Evolutionary conservation across 257 asterid species (phyloP), one percentile per base, ranked within the genome.

Genomic region (Solanum clarkiae): DNA sequence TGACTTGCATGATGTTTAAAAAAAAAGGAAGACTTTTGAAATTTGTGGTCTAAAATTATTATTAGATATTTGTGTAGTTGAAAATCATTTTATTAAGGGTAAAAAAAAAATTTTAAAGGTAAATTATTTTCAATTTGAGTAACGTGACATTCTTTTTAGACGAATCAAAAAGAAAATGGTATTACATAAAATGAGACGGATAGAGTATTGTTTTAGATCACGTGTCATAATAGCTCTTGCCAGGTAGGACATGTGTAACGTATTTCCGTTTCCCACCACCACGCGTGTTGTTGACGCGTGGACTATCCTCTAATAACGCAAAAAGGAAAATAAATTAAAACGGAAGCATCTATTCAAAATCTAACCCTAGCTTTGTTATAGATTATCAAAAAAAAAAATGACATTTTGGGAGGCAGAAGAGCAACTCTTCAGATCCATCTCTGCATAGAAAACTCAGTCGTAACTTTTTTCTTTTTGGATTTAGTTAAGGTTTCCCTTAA

Each of bases 331-430:
- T 8, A 45, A n/a, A n/a, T 1, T 3, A 47, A 22, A 22, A 74
- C 8, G 20, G 53, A 70, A 75, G 45, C 24, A 75, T 75, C 20
- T 14, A 75, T 75, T 24, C 45, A 75, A 77, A 77, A 51, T 77
- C 88, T 75, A 87, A 86, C 86, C 89, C 81, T 82, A 57, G 36
- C 32, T 24, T 55, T 36, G 36, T 56, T 86, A 54, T 68, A 55
- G 45, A 68, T 51, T 49, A 68, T 18, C 9, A 56, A 9, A 17
- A 49, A 7, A 13, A 75, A 40, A 81, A 59, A 40, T 8, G 22
- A 1, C 15, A 36, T 32, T 24, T 15, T 45, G 36, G 8, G 12
- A 68, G 47, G 47, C 22, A 10, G 75, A 16, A 68, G 75, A 32
- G 4, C 6, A 5, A 24, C 56, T 29, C 53, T 60, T 44, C 47